These are phyloP conservation scores for Alternaria consortialis DNA, from an alignment of 2,329 filamentous ascomycete genomes.

Conservation along the genomic window DNA sequence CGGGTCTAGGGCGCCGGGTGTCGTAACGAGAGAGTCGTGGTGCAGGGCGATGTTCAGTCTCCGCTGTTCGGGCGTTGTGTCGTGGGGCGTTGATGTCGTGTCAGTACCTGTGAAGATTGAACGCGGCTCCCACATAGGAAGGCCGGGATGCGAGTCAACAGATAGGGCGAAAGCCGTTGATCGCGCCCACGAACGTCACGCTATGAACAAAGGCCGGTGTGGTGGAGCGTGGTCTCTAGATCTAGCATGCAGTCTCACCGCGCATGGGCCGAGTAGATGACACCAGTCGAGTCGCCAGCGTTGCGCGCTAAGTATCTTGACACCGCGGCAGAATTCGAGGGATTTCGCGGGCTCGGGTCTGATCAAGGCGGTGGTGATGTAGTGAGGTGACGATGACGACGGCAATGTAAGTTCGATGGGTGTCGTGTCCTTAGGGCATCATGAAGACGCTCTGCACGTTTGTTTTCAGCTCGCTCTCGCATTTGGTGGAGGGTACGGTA, in stretches of 20 bases:
- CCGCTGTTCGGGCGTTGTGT: slow-evolving; percentile 6
- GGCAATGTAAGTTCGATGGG: neutral
- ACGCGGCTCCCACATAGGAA: slow-evolving; percentile 24
- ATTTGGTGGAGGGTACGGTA: neutral
- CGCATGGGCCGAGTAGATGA: slow-evolving; percentile 6
- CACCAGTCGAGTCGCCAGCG: slow-evolving; percentile 5
- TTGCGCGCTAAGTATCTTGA: slow-evolving; percentile 4
- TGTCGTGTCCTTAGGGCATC: slow-evolving; percentile 8
- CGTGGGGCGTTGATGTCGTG: slow-evolving; percentile 17
- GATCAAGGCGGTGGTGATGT: neutral
- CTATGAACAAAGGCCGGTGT: slow-evolving; percentile 13
- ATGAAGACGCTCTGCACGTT: slow-evolving; percentile 5
- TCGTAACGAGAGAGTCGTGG: slow-evolving; percentile 7
- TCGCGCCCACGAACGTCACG: slow-evolving; percentile 23
- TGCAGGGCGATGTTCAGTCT: slow-evolving; percentile 6
- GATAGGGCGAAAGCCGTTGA: slow-evolving; percentile 20
- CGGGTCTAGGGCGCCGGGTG: slow-evolving; percentile 3
- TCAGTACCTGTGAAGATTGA: slow-evolving; percentile 30
- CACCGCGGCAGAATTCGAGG: neutral
- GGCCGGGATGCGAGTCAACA: slow-evolving; percentile 7
- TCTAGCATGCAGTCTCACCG: slow-evolving; percentile 6
- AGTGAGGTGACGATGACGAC: neutral
- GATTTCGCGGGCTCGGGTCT: neutral
- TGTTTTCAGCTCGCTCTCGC: slow-evolving; percentile 1
- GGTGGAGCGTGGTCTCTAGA: slow-evolving; percentile 13